These are phyloP conservation scores for Colletotrichum noveboracense DNA, from an alignment of 2,329 filamentous ascomycete species.

Conservation along the genomic window DNA sequence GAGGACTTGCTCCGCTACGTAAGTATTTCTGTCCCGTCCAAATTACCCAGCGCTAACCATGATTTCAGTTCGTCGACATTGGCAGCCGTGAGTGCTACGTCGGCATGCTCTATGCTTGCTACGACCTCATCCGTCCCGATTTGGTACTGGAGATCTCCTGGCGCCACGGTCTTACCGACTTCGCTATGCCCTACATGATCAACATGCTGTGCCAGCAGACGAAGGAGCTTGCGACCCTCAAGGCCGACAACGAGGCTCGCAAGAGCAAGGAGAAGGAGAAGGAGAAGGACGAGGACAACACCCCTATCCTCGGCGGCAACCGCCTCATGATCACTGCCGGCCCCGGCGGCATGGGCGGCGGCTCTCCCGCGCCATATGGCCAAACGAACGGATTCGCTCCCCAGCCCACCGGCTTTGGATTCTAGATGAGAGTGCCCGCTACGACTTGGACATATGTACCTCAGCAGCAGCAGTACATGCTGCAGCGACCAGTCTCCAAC, in stretches of 20 bases:
- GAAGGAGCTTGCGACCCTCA: constrained; percentile 80
- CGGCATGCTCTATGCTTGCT: constrained; percentile 99
- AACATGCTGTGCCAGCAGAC: constrained; percentile 94
- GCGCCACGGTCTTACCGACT: constrained; percentile 93
- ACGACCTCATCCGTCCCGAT: constrained; percentile 93
- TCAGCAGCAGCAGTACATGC: neutral
- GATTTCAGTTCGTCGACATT: constrained; percentile 90
- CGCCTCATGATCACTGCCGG: constrained; percentile 97
- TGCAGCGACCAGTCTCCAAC: neutral
- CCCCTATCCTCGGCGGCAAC: constrained; percentile 87
- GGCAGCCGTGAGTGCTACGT: constrained; percentile 99
- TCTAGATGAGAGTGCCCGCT: constrained; percentile 40
- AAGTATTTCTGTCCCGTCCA: constrained; percentile 54
- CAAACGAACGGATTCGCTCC: constrained; percentile 89
- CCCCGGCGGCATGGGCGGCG: constrained; percentile 57
- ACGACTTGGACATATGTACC: constrained; percentile 5
- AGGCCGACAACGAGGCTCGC: constrained; percentile 95
- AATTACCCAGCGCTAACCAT: constrained; percentile 33
- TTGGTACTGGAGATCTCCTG: constrained; percentile 95
- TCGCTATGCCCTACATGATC: constrained; percentile 99
- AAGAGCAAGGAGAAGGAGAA: constrained; percentile 75
- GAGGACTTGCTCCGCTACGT: constrained; percentile 97
- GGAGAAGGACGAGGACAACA: constrained; percentile 90
- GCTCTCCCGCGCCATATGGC: constrained; percentile 72
- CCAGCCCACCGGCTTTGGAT: constrained; percentile 82